A percentile compares a stretch with the other conserved stretches of the same genome.
phyloP scores from a whole-genome alignment of 106 monocot species.

The Iris macrosiphon region DNA sequence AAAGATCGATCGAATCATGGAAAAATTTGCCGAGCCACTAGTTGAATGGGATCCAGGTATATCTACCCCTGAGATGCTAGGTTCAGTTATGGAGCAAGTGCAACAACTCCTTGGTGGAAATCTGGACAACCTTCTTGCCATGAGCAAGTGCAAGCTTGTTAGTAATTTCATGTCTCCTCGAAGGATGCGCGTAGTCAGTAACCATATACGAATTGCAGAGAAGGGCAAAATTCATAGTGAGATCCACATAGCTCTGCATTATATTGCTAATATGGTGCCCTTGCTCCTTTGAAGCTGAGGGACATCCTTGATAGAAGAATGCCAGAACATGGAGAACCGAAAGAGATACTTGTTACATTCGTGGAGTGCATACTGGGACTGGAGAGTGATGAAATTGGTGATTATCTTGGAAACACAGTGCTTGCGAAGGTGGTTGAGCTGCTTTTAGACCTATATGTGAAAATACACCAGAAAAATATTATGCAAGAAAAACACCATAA shows the following conservation, averaged over 20 bases:
- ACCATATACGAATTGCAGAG: conserved; percentile 18
- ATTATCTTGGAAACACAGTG: conserved; percentile 56
- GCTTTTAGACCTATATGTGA: conserved; percentile 78
- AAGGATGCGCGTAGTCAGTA: conserved; percentile 2
- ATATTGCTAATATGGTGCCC: conserved; percentile 47
- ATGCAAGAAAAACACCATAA: conserved; percentile 46
- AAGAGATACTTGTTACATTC: conserved; percentile 54
- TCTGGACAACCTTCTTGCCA: conserved; percentile 51
- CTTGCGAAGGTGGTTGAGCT: conserved; percentile 61
- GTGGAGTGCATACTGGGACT: conserved; percentile 76
- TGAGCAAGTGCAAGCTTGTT: conserved; percentile 61
- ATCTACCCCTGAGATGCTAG: too few species aligned
- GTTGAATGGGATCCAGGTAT: too few species aligned
- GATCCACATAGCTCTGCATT: conserved; percentile 27
- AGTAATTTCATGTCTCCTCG: conserved; percentile 39
- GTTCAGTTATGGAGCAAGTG: too few species aligned
- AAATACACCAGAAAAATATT: conserved; percentile 79
- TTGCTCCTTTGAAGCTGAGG: conserved; percentile 49
- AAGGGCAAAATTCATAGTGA: conserved; percentile 41
- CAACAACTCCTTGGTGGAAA: too few species aligned
- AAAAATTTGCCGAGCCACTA: too few species aligned
- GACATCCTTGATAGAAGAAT: conserved; percentile 39
- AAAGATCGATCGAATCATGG: too few species aligned
- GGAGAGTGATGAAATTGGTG: conserved; percentile 56
- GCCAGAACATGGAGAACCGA: conserved; percentile 28